Evolutionary conservation across 495 filamentous ascomycete species (phyloP), one percentile per base, ranked within the genome.

Genomic region (Penicillium chermesinum): DNA sequence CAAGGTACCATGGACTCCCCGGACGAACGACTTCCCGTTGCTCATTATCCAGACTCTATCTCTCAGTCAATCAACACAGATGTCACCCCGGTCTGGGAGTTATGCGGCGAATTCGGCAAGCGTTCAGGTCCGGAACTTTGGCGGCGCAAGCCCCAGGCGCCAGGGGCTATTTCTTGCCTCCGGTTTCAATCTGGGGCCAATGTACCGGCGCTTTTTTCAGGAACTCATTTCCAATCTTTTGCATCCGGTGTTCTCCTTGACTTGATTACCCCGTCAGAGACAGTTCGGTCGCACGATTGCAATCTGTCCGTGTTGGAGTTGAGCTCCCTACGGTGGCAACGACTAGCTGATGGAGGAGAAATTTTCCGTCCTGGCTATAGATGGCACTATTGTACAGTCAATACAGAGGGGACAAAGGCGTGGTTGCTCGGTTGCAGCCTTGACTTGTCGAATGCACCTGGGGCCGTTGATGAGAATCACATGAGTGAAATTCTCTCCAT

Each of bases 361-460:
- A 85, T 97, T 18, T 96, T 96, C 68, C 76, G 86, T 44, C 75
- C 81, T 1, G 85, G 85, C 8, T 97, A 90, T 63, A 82, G 89
- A 41, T 97, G 94, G 94, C 91, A 96, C 64, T 98, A 98, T 62
- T 96, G 93, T 62, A 90, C 88, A 0, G 83, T 95, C 65, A 89
- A 96, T 61, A 82, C 93, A 52, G 84, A 90, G 46, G 90, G 89
- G 1, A 96, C 93, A 2, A 95, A 94, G 55, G 91, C 89, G 8
- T 98, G 95, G 89, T 71, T 98, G 7, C 76, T 98, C n/a, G 93
- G 93, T 16, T 95, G 89, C 60, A 84, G 84, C 7, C 86, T 84
- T 3, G 89, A 96, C 48, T 45, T 70, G 19, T 60, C 71, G 0
- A 71, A 70, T 45, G 65, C 69, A 12, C 73, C 73, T n/a, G 76